Base-by-base conservation (phyloP, 257 asterid genomes). In the Rubia yunnanensis region DNA sequence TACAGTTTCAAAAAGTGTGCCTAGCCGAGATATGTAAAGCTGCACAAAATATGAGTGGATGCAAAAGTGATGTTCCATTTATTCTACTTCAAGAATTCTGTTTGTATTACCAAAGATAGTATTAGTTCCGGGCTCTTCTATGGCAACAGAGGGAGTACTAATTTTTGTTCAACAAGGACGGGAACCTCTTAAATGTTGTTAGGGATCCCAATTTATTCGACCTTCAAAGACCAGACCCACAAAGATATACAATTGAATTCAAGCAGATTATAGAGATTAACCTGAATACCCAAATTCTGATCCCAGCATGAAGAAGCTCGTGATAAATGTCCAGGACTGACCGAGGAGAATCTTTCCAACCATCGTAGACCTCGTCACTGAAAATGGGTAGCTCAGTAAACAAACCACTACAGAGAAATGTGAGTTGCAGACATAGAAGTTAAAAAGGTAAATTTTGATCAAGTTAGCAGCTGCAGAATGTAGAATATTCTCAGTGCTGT, bases 251-350 rank as follows among this genome's bases (percentile, higher is more conserved):
- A 30, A 63, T 28, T 52, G 46, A 60, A 53, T 39, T 56, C n/a
- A 44, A 71, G 72, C 38, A 23, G 64, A 67, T 74, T 60, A 54
- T 48, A 20, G 69, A 53, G 68, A 39, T 67, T 71, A 72, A 94
- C 99, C 99, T 94, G 91, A 94, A 90, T 69, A 90, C 81, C 99
- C 97, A 94, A 63, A 90, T 85, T 58, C 97, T 94, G 69, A 90
- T 80, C 46, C 95, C 95, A 0, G 81, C 57, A 11, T 61, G 85
- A 65, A 94, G 66, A 70, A 94, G 88, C 84, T 94, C 95, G 2
- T 73, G 86, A 77, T 88, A 88, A 72, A 94, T 62, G 22, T 90
- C 70, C 77, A 94, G 83, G 69, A 90, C 82, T 17, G 99, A 78
- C 5, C 55, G 69, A 65, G 97, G 86, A 63, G 88, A 82, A 80